Evolutionary conservation across 164 flowering plant species (phyloP), one percentile per base, ranked within the genome.

Genomic region (Tetracentron sinense): DNA sequence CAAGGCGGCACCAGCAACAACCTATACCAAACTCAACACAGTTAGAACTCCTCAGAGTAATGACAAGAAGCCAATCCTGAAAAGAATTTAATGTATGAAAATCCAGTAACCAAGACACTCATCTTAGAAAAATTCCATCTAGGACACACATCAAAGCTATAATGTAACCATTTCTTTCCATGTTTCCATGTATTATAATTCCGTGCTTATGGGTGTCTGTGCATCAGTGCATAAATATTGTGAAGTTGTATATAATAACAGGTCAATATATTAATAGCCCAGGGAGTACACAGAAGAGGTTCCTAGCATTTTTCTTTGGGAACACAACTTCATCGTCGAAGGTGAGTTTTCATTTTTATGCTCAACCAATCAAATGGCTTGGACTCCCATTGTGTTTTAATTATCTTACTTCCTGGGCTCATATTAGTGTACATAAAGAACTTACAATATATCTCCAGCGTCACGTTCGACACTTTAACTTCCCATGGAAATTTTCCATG

Each of bases 1-100:
- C 66, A 89, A 62, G 42, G 83, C 35, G 26, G 83, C 87, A 67
- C 98, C 98, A 29, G 87, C 95, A 60, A 67, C 74, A 67, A 89
- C 98, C 96, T 92, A 77, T 65, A 69, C 2, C 52, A 60, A 7
- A 61, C 23, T n/a, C 20, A 60, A 27, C 38, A 53, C 16, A 71
- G 22, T 12, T 48, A 38, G 51, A 7, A 8, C 26, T 16, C 16
- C 14, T 38, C 2, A 28, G n/a, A 46, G 20, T 26, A 27, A 22
- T 38, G n/a, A 42, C 26, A 53, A 46, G 8, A 50, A 48, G 16
- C 53, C 27, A 48, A 22, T 17, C 10, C 3, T 21, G 4, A 49
- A n/a, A n/a, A n/a, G n/a, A n/a, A n/a, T n/a, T 8, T 38, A 4
- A 4, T 8, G 4, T 38, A 38, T 38, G 12, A 56, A 57, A 2